Evolutionary conservation across 345 rosid species (phyloP), one percentile per base, ranked within the genome.

Genomic region (Lagerstroemia speciosa): DNA sequence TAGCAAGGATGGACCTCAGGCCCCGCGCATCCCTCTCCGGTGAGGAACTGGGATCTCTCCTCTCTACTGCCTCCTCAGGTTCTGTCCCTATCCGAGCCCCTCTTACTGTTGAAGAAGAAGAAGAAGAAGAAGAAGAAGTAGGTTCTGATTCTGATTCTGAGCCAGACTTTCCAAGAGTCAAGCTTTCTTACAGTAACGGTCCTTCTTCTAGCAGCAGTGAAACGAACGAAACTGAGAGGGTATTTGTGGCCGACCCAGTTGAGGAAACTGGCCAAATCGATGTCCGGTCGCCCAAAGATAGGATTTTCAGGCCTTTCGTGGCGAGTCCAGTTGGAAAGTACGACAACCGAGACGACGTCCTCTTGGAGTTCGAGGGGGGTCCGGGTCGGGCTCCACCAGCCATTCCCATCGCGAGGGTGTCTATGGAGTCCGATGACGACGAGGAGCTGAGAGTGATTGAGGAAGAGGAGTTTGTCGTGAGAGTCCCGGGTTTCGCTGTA

Each of bases 31-130:
- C 33, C 72, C 33, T 69, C 53, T 0, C 29, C 64, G 41, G 52
- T 12, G 30, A 62, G 32, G 65, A 64, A 70, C 65, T 64, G 65
- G 76, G 77, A 78, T 62, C 69, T 66, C 53, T 48, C 53, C 14
- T 48, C 24, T 70, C 65, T 75, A 11, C 52, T 52, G 50, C 63
- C 65, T 16, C 53, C 31, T 6, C 67, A 0, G 72, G 37, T 82
- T 80, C 86, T 62, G 48, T 84, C 36, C 86, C 80, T 20, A 83
- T 92, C 38, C 85, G 94, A 69, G 96, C 98, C 79, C 98, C 89
- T 73, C 38, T 82, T 71, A 85, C 92, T 19, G 11, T 70, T 58
- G 89, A 85, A 48, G 83, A 83, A 3, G 72, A n/a, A 7, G 76
- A 52, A 0, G 82, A 71, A 46, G 88, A n/a, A n/a, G 76, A 65